Conservation (phyloP, 306 rosid species). For the Prunus armeniaca region DNA sequence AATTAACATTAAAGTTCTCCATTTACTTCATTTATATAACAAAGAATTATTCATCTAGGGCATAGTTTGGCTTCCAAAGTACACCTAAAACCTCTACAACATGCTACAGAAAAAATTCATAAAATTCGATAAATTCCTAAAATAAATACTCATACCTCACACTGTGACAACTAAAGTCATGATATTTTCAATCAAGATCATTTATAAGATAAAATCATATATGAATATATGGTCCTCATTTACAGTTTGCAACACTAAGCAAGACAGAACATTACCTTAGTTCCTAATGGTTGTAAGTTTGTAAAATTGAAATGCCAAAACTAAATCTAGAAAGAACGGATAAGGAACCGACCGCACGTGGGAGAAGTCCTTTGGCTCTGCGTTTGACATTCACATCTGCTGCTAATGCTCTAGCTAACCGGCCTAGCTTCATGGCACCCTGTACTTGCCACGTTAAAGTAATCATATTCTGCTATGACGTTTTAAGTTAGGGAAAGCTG, state of each 20-base stretch:
- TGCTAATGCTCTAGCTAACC: slow-evolving; percentile 79
- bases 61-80: not conserved
- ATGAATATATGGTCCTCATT: not conserved
- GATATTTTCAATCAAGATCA: not conserved
- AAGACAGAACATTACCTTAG: not conserved
- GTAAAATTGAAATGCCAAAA: not conserved
- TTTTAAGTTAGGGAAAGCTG: slow-evolving; percentile 22
- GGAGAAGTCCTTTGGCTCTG: slow-evolving; percentile 89
- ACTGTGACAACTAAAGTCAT: not conserved
- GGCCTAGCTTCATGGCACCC: slow-evolving; percentile 83
- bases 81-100: not conserved
- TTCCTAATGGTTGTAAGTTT: not conserved
- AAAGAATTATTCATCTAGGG: not conserved
- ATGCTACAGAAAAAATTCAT: not conserved
- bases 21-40: not conserved
- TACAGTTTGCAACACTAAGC: not conserved
- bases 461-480: slow-evolving; percentile 20
- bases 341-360: slow-evolving; percentile 66
- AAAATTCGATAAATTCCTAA: not conserved
- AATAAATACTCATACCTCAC: not conserved
- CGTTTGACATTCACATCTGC: slow-evolving; percentile 88
- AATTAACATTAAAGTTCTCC: not conserved
- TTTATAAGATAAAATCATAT: not conserved
- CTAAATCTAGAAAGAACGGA: not conserved
- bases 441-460: slow-evolving; percentile 33